phyloP scores from a whole-genome alignment of 1,284 basidiomycete genomes.

The Ustilago sp. region DNA sequence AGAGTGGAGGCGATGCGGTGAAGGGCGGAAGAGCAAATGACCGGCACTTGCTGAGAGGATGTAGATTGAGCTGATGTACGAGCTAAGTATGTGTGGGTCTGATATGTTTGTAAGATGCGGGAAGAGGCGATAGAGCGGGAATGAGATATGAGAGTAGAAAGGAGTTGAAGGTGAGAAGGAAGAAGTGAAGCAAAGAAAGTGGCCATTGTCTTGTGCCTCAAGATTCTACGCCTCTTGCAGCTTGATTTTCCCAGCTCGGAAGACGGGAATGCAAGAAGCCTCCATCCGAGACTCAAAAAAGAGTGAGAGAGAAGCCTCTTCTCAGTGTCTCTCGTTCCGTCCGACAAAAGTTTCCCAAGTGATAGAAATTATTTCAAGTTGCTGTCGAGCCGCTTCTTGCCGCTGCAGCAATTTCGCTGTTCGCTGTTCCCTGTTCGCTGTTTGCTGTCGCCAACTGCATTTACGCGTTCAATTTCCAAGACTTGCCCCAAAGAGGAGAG shows the following conservation, averaged over 20 bases:
- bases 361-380: constrained; percentile 16
- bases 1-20: not conserved
- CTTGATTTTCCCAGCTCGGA: constrained; percentile 21
- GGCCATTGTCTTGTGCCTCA: not conserved
- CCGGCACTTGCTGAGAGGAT: constrained; percentile 20
- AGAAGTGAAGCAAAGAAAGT: constrained; percentile 25
- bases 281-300: not conserved
- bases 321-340: not conserved
- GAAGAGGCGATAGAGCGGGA: not conserved
- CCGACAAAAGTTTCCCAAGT: constrained; percentile 13
- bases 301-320: not conserved
- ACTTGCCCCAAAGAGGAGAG: constrained; percentile 7
- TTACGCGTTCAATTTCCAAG: constrained; percentile 9
- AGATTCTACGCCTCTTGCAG: constrained; percentile 5
- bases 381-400: constrained; percentile 8
- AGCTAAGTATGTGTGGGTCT: not conserved
- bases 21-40: constrained; percentile 10
- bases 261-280: constrained; percentile 41
- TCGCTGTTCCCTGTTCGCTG: not conserved
- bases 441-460: not conserved
- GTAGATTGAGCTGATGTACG: constrained; percentile 1
- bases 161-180: constrained; percentile 20
- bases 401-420: not conserved
- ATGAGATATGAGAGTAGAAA: not conserved
- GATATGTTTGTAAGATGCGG: not conserved